Percentiles rank a stretch among this genome's conserved stretches.
Conservation (phyloP, 2,329 filamentous ascomycete genomes). For the Kalmusia sp. region DNA sequence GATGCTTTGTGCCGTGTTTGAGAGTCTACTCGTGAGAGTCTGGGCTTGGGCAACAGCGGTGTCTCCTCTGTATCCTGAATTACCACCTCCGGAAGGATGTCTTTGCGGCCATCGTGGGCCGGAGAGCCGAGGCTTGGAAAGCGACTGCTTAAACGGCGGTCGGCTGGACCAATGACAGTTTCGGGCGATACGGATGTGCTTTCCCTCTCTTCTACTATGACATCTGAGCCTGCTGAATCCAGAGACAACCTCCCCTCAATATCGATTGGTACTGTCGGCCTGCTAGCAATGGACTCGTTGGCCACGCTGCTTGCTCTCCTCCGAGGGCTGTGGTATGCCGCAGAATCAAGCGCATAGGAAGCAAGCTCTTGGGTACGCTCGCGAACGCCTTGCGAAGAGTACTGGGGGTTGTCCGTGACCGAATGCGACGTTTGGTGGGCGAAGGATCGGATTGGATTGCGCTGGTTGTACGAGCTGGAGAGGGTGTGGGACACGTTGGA, state of each 20-base stretch:
- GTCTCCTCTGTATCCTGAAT: constrained; percentile 43
- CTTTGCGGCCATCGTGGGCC: constrained; percentile 8
- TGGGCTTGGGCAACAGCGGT: constrained; percentile 47
- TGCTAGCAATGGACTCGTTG: constrained; percentile 27
- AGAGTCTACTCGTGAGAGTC: constrained; percentile 32
- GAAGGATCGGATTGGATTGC: constrained; percentile 74
- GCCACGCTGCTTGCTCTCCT: constrained; percentile 34
- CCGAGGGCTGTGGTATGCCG: constrained; percentile 37
- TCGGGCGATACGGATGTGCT: constrained; percentile 64
- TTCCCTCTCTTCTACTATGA: constrained; percentile 63
- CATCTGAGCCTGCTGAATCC: constrained; percentile 53
- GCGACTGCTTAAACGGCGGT: constrained; percentile 16
- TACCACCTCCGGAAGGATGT: constrained; percentile 27
- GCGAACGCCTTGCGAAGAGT: constrained; percentile 77
- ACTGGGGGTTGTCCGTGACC: constrained; percentile 71
- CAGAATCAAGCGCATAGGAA: constrained; percentile 70
- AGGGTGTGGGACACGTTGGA: constrained; percentile 31
- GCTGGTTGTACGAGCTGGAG: constrained; percentile 37
- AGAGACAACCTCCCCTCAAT: constrained; percentile 32
- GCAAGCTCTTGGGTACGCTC: constrained; percentile 89
- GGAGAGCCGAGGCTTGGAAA: constrained; percentile 33
- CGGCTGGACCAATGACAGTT: constrained; percentile 32
- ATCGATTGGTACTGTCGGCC: constrained; percentile 25
- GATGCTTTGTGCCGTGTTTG: constrained; percentile 22
- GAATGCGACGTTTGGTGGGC: constrained; percentile 71